Evolutionary conservation across 345 rosid genomes (phyloP).

Genomic region (Dimocarpus longan): DNA sequence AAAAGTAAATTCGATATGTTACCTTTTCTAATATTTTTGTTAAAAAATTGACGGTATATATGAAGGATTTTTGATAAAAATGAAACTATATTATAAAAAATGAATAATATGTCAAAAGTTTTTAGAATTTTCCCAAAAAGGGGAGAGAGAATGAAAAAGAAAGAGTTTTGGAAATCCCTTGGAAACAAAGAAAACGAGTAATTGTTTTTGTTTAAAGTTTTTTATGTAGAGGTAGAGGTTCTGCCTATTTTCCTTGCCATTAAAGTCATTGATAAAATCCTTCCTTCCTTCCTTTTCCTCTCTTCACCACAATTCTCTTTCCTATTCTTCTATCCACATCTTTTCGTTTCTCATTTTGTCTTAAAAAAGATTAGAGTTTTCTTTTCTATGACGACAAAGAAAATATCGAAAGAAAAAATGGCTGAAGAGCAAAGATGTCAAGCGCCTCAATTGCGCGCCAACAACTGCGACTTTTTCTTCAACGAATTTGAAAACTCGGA

Average conservation of each 20-base stretch:
- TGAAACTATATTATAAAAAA: no score
- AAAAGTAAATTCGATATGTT: no score
- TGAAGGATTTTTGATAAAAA: no score
- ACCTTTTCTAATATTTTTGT: no score
- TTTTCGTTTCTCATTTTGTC: not conserved
- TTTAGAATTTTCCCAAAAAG: no score
- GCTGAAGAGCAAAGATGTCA: constrained; percentile 91
- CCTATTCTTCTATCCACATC: not conserved
- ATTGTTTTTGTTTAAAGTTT: no score
- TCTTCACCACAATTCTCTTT: not conserved
- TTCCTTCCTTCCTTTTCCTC: not conserved
- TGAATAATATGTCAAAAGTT: no score
- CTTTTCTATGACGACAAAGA: no score
- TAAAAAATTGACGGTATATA: no score
- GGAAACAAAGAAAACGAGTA: not conserved
- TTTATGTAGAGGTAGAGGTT: no score
- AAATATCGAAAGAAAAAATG: constrained; percentile 34
- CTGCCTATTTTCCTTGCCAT: not conserved
- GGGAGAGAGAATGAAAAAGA: not conserved
- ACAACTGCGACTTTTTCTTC: constrained; percentile 83
- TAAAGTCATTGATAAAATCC: not conserved
- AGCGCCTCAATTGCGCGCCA: constrained; percentile 64
- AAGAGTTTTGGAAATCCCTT: constrained; percentile 7
- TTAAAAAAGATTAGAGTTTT: not conserved
- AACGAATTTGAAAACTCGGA: no score